Percentiles rank a stretch among this genome's conserved stretches.
Conservation (phyloP, 306 rosid species). For the Dryas drummondii region DNA sequence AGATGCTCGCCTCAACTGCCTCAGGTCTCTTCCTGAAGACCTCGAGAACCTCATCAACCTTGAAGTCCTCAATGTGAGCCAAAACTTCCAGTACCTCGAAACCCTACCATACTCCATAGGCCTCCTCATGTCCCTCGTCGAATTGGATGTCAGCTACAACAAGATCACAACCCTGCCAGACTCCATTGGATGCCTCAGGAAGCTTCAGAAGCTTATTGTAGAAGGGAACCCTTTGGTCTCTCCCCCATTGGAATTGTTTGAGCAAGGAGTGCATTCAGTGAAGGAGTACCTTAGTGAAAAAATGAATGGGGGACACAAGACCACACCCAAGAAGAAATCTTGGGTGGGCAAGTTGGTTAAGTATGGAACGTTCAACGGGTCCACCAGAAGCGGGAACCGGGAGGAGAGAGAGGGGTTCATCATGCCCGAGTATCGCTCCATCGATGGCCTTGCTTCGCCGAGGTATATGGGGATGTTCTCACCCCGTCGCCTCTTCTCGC, state of each 20-base stretch:
- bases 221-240: constrained; percentile 81
- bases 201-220: constrained; percentile 55
- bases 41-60: constrained; percentile 84
- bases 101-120: constrained; percentile 78
- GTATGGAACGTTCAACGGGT: constrained; percentile 53
- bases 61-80: constrained; percentile 73
- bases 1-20: constrained; percentile 78
- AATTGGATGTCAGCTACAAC: constrained; percentile 82
- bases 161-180: constrained; percentile 52
- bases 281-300: constrained; percentile 59
- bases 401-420: constrained; percentile 52
- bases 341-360: constrained; percentile 70
- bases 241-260: constrained; percentile 59
- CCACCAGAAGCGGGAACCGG: not conserved
- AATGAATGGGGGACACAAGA: constrained; percentile 50
- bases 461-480: constrained; percentile 69
- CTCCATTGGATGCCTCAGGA: constrained; percentile 71
- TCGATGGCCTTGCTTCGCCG: constrained; percentile 69
- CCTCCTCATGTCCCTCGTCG: constrained; percentile 67
- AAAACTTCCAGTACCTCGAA: constrained; percentile 75
- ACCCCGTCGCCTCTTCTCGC: constrained; percentile 77
- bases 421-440: constrained; percentile 50
- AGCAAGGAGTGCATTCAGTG: constrained; percentile 60
- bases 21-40: constrained; percentile 62
- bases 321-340: constrained; percentile 49